Evolutionary conservation across 495 filamentous ascomycete species (phyloP).

Genomic region (Lichenothelia convexa): DNA sequence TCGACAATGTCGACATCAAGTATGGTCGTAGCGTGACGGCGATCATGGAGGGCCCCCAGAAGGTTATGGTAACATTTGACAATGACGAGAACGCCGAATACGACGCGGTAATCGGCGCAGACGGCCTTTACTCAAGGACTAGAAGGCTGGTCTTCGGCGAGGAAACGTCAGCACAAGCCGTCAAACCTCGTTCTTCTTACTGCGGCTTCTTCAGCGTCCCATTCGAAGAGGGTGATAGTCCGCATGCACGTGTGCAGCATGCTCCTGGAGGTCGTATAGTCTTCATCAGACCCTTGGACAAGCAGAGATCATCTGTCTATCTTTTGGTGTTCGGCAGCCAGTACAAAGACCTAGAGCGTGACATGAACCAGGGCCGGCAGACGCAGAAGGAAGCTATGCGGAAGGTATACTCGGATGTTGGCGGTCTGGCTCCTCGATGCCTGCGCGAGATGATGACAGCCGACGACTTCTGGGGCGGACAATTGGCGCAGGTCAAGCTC

Average conservation of each 20-base stretch:
- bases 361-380: too few species aligned
- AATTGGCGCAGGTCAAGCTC: too few species aligned
- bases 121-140: not conserved
- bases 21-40: not conserved
- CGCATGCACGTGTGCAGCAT: not conserved
- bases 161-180: not conserved
- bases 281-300: not conserved
- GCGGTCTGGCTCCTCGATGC: too few species aligned
- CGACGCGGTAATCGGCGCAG: not conserved
- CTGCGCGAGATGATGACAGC: too few species aligned
- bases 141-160: not conserved
- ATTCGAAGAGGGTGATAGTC: conserved; percentile 19
- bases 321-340: too few species aligned
- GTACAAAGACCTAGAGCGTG: too few species aligned
- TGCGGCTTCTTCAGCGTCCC: conserved; percentile 13
- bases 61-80: not conserved
- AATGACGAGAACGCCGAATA: not conserved
- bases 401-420: too few species aligned
- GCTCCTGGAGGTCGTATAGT: not conserved
- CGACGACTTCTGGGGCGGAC: too few species aligned
- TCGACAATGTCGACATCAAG: not conserved
- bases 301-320: too few species aligned
- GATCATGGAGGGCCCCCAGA: not conserved
- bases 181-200: not conserved
- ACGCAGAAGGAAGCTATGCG: too few species aligned